Evolutionary conservation across 768 basidiomycete genomes (phyloP).

Genomic region (Inosperma sp.): DNA sequence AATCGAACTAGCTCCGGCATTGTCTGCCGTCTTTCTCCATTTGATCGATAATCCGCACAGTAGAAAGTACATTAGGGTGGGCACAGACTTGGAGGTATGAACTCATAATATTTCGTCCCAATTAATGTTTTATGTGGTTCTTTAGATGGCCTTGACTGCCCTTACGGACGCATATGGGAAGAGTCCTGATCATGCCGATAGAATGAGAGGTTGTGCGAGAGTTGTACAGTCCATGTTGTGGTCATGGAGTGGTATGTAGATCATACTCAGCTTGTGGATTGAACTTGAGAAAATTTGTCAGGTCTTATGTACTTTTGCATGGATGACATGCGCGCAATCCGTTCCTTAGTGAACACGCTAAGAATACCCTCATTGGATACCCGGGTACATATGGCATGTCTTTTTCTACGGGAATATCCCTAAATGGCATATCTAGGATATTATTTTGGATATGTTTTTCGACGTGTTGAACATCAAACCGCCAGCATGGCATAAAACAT

Average conservation of each 20-base stretch:
- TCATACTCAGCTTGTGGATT: background rate
- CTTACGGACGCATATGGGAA: slow-evolving; percentile 93
- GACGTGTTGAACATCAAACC: slow-evolving; percentile 88
- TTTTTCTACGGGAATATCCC: background rate
- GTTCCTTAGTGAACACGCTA: slow-evolving; percentile 78
- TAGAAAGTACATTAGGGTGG: slow-evolving; percentile 69
- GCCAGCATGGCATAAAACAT: slow-evolving; percentile 90
- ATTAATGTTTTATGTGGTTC: background rate
- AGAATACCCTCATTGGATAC: slow-evolving; percentile 85
- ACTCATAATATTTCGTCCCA: background rate
- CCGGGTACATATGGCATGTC: slow-evolving; percentile 45
- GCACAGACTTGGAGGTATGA: slow-evolving; percentile 83
- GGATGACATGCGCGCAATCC: slow-evolving; percentile 81
- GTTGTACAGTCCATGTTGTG: slow-evolving; percentile 80
- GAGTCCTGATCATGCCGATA: slow-evolving; percentile 69
- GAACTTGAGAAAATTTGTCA: slow-evolving; percentile 13
- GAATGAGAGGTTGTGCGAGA: slow-evolving; percentile 71
- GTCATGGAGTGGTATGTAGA: slow-evolving; percentile 84
- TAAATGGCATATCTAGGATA: slow-evolving; percentile 52
- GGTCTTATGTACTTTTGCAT: slow-evolving; percentile 94
- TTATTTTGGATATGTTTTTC: slow-evolving; percentile 91
- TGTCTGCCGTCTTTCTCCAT: slow-evolving; percentile 77
- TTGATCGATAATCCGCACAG: slow-evolving; percentile 84
- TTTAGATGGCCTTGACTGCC: slow-evolving; percentile 77
- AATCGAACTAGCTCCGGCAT: slow-evolving; percentile 67